Evolutionary conservation across 129 eudicot genomes (phyloP).

Genomic region (Mikania micrantha): DNA sequence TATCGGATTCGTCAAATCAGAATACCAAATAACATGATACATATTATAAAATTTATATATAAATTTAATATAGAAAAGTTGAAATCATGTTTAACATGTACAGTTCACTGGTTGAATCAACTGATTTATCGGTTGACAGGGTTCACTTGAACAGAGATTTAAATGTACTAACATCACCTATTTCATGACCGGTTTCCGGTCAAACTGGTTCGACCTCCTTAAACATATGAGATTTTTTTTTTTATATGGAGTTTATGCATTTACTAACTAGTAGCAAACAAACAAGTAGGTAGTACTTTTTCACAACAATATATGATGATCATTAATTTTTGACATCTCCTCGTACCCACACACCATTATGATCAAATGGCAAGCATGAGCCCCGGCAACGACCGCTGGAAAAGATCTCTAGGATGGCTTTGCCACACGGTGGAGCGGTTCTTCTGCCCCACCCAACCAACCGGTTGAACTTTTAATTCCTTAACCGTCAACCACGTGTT

Average conservation of each 20-base stretch:
- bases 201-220: too few relatives aligned
- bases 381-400: conserved; percentile 60
- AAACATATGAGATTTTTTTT: too few relatives aligned
- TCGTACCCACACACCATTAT: not conserved
- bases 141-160: too few relatives aligned
- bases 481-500: conserved; percentile 79
- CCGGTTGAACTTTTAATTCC: conserved; percentile 42
- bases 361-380: conserved; percentile 69
- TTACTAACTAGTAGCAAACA: not conserved
- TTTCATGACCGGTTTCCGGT: too few relatives aligned
- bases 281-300: not conserved
- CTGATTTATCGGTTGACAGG: too few relatives aligned
- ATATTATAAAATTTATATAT: too few relatives aligned
- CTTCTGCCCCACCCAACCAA: conserved; percentile 20
- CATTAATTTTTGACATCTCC: not conserved
- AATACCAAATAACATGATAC: too few relatives aligned
- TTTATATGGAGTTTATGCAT: not conserved
- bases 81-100: too few relatives aligned
- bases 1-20: too few relatives aligned
- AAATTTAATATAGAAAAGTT: too few relatives aligned
- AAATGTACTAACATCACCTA: too few relatives aligned
- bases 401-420: conserved; percentile 63
- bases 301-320: not conserved
- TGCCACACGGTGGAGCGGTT: conserved; percentile 50
- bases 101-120: too few relatives aligned